Percentiles rank a stretch among this genome's conserved stretches.
Conservation (phyloP, 2,329 filamentous ascomycete species). For the Amesomyces nigricolor region DNA sequence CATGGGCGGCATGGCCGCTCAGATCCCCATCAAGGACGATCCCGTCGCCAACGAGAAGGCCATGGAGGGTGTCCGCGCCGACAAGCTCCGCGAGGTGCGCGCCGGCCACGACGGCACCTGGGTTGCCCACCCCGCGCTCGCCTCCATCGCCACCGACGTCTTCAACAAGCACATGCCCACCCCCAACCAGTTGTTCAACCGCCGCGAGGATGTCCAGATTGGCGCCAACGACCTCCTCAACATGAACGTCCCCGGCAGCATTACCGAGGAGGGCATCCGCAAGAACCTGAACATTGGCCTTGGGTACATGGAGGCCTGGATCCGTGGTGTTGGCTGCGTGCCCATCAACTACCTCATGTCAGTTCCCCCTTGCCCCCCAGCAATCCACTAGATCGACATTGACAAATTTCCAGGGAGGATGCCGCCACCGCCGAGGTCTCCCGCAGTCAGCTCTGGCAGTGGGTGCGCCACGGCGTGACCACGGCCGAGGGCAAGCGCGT, state of each 20-base stretch:
- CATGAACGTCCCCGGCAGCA: conserved; percentile 90
- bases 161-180: conserved; percentile 99
- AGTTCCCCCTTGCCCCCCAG: conserved; percentile 23
- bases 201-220: conserved; percentile 83
- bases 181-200: conserved; percentile 89
- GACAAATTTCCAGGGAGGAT: conserved; percentile 59
- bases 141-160: conserved; percentile 78
- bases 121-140: conserved; percentile 94
- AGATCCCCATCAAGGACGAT: conserved; percentile 98
- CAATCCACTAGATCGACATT: background rate
- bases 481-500: conserved; percentile 87
- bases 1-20: conserved; percentile 97
- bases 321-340: conserved; percentile 89
- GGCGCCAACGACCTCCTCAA: conserved; percentile 87
- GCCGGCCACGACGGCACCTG: conserved; percentile 95
- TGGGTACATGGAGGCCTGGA: conserved; percentile 98
- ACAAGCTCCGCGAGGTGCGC: conserved; percentile 93
- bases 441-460: conserved; percentile 93
- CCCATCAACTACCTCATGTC: conserved; percentile 96
- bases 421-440: conserved; percentile 96
- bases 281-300: conserved; percentile 98
- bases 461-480: conserved; percentile 67
- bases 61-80: conserved; percentile 86
- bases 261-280: conserved; percentile 91
- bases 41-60: conserved; percentile 84